Conservation (phyloP, 1,284 basidiomycete species). For the Sphaerobolus stellatus region DNA sequence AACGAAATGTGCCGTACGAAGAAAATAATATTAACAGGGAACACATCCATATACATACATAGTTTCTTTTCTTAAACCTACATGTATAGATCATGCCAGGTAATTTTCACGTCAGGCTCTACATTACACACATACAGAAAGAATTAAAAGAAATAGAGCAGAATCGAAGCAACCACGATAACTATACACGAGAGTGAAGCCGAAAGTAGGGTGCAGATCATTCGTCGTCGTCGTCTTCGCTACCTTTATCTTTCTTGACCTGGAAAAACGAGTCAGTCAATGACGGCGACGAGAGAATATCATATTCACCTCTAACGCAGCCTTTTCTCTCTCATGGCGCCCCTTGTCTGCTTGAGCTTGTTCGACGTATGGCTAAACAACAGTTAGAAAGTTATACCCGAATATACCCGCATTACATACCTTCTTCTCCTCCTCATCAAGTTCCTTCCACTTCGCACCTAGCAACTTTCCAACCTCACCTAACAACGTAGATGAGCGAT, state of each 20-base stretch:
- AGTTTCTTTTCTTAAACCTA: no score
- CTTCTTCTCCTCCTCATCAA: conserved; percentile 83
- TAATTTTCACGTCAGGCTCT: no score
- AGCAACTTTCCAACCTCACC: conserved; percentile 86
- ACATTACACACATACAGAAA: no score
- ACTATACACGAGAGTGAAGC: neutral
- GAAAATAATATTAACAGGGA: no score
- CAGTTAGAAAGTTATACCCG: conserved; percentile 7
- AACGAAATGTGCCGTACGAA: no score
- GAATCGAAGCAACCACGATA: no score
- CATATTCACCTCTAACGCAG: conserved; percentile 59
- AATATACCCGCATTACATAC: conserved; percentile 37
- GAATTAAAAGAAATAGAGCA: no score
- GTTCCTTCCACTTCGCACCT: conserved; percentile 89
- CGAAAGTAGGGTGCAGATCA: neutral
- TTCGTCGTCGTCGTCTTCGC: conserved; percentile 57
- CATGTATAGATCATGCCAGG: no score
- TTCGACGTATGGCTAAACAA: conserved; percentile 83
- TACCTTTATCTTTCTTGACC: conserved; percentile 53
- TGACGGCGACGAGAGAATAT: conserved; percentile 2
- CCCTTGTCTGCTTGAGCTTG: conserved; percentile 85
- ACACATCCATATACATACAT: no score
- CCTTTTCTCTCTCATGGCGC: conserved; percentile 81
- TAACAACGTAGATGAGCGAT: conserved; percentile 26
- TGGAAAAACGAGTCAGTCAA: conserved; percentile 18